phyloP scores from a whole-genome alignment of 306 rosid species.

The Rosa lucieae region DNA sequence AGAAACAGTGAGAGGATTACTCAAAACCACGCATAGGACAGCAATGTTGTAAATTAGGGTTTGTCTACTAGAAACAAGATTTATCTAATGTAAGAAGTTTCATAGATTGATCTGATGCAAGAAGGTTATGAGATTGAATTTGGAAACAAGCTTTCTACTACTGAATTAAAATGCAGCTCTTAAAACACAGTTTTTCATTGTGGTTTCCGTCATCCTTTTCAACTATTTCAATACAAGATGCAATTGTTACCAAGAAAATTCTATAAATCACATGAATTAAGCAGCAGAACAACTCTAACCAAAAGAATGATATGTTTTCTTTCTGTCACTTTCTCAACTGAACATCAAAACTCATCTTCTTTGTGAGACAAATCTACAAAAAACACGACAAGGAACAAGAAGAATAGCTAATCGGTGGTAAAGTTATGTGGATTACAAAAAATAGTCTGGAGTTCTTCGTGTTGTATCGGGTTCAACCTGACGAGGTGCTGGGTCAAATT shows the following conservation, averaged over 20 bases:
- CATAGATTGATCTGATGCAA: neutral
- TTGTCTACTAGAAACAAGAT: neutral
- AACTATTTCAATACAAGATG: conserved; percentile 21
- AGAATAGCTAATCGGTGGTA: conserved; percentile 33
- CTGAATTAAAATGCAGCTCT: conserved; percentile 16
- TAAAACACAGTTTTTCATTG: conserved; percentile 10
- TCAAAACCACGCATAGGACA: neutral
- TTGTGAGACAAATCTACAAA: conserved; percentile 41
- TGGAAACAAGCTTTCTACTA: neutral
- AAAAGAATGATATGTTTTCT: conserved; percentile 26
- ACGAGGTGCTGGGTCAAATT: conserved; percentile 58
- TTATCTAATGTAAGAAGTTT: neutral
- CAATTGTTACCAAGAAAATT: conserved; percentile 7
- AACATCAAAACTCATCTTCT: conserved; percentile 33
- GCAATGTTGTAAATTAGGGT: neutral
- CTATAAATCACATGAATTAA: conserved; percentile 31
- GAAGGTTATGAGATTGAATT: neutral
- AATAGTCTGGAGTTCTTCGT: conserved; percentile 54
- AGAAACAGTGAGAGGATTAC: neutral
- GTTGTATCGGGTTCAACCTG: conserved; percentile 53
- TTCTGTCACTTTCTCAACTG: conserved; percentile 17
- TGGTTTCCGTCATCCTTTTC: conserved; percentile 12
- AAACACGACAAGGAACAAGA: conserved; percentile 24
- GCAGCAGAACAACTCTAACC: conserved; percentile 26
- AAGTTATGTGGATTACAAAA: conserved; percentile 40